Conservation (phyloP, 768 basidiomycete species). For the Mycena pura region DNA sequence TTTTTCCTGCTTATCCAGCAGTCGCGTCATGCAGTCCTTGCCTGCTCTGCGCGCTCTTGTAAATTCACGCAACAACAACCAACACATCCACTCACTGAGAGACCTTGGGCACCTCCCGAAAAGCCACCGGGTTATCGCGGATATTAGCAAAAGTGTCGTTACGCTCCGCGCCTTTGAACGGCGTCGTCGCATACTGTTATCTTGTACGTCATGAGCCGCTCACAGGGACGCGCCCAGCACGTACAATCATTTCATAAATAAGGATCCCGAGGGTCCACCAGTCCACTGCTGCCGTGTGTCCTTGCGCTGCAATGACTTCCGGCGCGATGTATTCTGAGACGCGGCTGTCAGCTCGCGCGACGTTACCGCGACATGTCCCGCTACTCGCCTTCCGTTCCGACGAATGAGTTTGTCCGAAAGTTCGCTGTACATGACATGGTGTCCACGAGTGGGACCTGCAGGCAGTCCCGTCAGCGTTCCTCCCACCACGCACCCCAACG, state of each 20-base stretch:
- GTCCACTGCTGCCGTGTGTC: slow-evolving; percentile 98
- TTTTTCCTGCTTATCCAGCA: slow-evolving; percentile 92
- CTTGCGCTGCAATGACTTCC: slow-evolving; percentile 95
- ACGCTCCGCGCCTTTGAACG: slow-evolving; percentile 96
- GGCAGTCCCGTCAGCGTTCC: slow-evolving; percentile 22
- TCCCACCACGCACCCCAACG: slow-evolving; percentile 11
- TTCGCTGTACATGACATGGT: slow-evolving; percentile 97
- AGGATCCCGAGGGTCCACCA: slow-evolving; percentile 99
- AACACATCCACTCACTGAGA: slow-evolving; percentile 59
- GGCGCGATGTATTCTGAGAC: slow-evolving; percentile 95
- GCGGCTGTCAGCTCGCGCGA: slow-evolving; percentile 34
- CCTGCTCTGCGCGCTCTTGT: slow-evolving; percentile 64
- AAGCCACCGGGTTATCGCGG: slow-evolving; percentile 82
- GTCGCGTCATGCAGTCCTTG: slow-evolving; percentile 85
- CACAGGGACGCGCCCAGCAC: slow-evolving; percentile 48
- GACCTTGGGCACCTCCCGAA: slow-evolving; percentile 85
- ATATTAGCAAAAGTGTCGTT: slow-evolving; percentile 98
- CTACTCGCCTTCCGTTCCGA: slow-evolving; percentile 92
- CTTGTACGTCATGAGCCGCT: slow-evolving; percentile 44
- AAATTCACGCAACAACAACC: slow-evolving; percentile 25
- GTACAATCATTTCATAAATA: slow-evolving; percentile 98
- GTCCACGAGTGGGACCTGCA: slow-evolving; percentile 89
- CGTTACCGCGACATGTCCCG: slow-evolving; percentile 27
- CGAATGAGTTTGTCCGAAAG: slow-evolving; percentile 98
- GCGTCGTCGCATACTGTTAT: slow-evolving; percentile 94